Evolutionary conservation across 2,329 filamentous ascomycete species (phyloP).

Genomic region (Apiospora kogelbergensis): DNA sequence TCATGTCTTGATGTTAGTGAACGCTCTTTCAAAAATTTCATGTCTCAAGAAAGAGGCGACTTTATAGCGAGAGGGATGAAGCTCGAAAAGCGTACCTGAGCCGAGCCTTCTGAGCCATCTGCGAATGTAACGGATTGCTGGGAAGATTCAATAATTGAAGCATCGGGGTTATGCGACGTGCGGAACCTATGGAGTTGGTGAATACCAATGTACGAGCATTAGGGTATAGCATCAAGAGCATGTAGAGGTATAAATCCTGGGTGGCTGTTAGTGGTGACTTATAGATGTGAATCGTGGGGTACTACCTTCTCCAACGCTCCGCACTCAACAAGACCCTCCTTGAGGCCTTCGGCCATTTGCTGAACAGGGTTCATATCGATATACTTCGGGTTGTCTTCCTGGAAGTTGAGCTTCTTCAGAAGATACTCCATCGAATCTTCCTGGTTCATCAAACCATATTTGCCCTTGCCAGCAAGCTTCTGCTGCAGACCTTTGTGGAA

Average conservation of each 20-base stretch:
- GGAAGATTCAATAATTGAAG: conserved; percentile 79
- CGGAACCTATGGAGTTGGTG: conserved; percentile 92
- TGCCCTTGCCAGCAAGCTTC: conserved; percentile 79
- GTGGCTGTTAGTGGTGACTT: conserved; percentile 38
- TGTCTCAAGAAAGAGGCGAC: too few species aligned
- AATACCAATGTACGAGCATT: conserved; percentile 84
- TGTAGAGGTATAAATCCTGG: conserved; percentile 88
- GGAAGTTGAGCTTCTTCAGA: conserved; percentile 84
- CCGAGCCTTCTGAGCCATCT: conserved; percentile 94
- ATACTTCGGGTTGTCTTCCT: conserved; percentile 80
- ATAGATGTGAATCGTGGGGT: conserved; percentile 81
- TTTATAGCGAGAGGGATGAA: too few species aligned
- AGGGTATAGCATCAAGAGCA: conserved; percentile 79
- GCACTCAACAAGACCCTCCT: conserved; percentile 90
- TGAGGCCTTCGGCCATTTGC: conserved; percentile 83
- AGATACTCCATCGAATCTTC: conserved; percentile 91
- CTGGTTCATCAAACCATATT: conserved; percentile 66
- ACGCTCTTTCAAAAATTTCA: too few species aligned
- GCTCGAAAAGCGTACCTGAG: too few species aligned
- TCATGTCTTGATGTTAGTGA: too few species aligned
- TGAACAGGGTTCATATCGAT: conserved; percentile 87
- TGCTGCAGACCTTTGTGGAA: conserved; percentile 91
- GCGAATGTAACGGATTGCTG: conserved; percentile 79
- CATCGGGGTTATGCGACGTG: conserved; percentile 81
- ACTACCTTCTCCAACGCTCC: conserved; percentile 85